phyloP scores from a whole-genome alignment of 2,329 filamentous ascomycete species.

The Graphiopsis chlorocephala region DNA sequence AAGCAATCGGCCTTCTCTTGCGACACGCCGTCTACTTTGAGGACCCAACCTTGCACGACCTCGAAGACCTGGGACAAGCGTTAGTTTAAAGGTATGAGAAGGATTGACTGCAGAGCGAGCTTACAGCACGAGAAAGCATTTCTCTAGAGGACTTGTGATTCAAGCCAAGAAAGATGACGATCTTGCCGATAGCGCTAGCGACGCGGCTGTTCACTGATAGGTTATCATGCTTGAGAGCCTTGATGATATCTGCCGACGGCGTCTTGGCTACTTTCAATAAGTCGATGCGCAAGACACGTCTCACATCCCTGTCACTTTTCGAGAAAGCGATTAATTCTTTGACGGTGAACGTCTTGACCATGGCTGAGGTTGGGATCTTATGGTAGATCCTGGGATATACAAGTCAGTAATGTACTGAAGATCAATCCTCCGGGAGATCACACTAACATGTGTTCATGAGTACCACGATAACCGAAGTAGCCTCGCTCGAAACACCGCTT shows the following conservation, averaged over 20 bases:
- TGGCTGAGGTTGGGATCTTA: neutral
- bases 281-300: constrained; percentile 2
- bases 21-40: neutral
- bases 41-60: constrained; percentile 3
- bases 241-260: neutral
- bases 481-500: neutral
- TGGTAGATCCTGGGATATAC: neutral
- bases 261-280: neutral
- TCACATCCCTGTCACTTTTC: neutral
- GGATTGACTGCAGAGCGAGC: neutral
- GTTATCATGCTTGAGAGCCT: neutral
- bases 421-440: neutral
- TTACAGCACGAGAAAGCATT: neutral
- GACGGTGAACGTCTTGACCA: constrained; percentile 1
- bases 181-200: constrained; percentile 2
- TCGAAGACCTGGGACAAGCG: neutral
- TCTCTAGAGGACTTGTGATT: neutral
- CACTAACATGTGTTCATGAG: neutral
- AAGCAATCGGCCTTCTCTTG: neutral
- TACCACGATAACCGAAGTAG: neutral
- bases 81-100: neutral
- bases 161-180: neutral
- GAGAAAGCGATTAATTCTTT: neutral
- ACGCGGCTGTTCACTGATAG: neutral
- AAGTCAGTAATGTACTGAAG: neutral